A percentile compares a stretch with the other conserved stretches of the same genome.
Evolutionary conservation across 2,329 filamentous ascomycete species (phyloP).

Genomic region (Arachnomyces sp.): DNA sequence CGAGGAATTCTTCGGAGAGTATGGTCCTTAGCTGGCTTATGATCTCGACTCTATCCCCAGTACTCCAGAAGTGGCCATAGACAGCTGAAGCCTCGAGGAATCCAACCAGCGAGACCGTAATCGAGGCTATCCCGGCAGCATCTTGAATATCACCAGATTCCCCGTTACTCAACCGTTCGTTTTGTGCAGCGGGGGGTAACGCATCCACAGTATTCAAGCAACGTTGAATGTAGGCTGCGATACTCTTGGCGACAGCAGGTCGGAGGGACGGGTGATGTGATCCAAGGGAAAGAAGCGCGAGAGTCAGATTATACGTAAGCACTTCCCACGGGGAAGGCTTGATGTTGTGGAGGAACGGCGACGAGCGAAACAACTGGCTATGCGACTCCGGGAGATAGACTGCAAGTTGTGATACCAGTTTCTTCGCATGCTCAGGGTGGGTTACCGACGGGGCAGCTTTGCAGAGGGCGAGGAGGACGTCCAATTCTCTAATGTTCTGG

Average conservation of each 20-base stretch:
- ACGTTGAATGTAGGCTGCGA: conserved; percentile 65
- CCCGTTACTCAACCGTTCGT: conserved; percentile 48
- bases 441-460: conserved; percentile 74
- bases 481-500: conserved; percentile 80
- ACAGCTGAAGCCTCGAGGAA: conserved; percentile 78
- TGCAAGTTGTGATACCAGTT: conserved; percentile 68
- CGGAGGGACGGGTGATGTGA: conserved; percentile 63
- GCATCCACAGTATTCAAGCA: conserved; percentile 57
- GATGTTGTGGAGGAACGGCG: conserved; percentile 73
- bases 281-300: conserved; percentile 74
- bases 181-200: conserved; percentile 44
- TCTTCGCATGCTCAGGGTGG: conserved; percentile 64
- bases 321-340: conserved; percentile 85
- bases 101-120: conserved; percentile 79
- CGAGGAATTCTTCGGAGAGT: conserved; percentile 75
- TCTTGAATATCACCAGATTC: conserved; percentile 42
- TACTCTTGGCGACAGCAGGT: conserved; percentile 55
- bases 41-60: conserved; percentile 64
- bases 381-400: conserved; percentile 83
- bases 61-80: conserved; percentile 72
- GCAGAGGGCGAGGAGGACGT: conserved; percentile 84
- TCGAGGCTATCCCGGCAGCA: conserved; percentile 61
- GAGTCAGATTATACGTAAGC: conserved; percentile 69
- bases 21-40: conserved; percentile 65
- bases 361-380: conserved; percentile 66